A percentile compares a stretch with the other conserved stretches of the same genome.
Conservation (phyloP, 2,329 filamentous ascomycete genomes). For the Blastomyces parvus region DNA sequence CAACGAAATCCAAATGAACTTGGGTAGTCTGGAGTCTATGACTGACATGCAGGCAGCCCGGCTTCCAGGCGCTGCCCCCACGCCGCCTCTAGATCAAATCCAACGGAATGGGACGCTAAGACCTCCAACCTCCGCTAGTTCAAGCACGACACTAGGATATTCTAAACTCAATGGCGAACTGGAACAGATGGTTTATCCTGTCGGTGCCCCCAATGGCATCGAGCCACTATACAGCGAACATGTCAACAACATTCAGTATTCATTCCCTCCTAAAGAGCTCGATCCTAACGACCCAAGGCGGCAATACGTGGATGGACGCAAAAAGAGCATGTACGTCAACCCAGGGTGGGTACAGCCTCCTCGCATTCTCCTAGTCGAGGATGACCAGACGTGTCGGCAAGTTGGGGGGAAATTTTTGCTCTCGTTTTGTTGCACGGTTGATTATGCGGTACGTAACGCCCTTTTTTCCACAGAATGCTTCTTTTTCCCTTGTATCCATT, state of each 20-base stretch:
- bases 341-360: constrained; percentile 60
- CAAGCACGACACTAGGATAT: constrained; percentile 44
- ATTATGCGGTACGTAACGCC: constrained; percentile 48
- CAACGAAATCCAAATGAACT: constrained; percentile 54
- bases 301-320: constrained; percentile 44
- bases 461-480: not conserved
- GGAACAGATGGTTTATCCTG: constrained; percentile 75
- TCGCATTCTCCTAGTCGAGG: constrained; percentile 83
- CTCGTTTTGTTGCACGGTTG: constrained; percentile 55
- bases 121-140: constrained; percentile 37
- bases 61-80: constrained; percentile 47
- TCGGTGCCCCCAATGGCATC: constrained; percentile 82
- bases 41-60: constrained; percentile 47
- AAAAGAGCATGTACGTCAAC: constrained; percentile 53
- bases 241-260: constrained; percentile 86
- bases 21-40: constrained; percentile 56
- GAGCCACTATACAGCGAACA: constrained; percentile 92
- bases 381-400: constrained; percentile 56
- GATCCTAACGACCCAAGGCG: constrained; percentile 42
- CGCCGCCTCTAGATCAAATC: constrained; percentile 46
- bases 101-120: constrained; percentile 37
- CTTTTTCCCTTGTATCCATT: not conserved
- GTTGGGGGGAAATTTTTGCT: constrained; percentile 59
- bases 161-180: constrained; percentile 47
- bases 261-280: constrained; percentile 56